Percentiles rank a stretch among this genome's conserved stretches.
These are phyloP conservation scores for Tricholoma matsutake DNA, from an alignment of 768 basidiomycete species.

Conservation along the genomic window DNA sequence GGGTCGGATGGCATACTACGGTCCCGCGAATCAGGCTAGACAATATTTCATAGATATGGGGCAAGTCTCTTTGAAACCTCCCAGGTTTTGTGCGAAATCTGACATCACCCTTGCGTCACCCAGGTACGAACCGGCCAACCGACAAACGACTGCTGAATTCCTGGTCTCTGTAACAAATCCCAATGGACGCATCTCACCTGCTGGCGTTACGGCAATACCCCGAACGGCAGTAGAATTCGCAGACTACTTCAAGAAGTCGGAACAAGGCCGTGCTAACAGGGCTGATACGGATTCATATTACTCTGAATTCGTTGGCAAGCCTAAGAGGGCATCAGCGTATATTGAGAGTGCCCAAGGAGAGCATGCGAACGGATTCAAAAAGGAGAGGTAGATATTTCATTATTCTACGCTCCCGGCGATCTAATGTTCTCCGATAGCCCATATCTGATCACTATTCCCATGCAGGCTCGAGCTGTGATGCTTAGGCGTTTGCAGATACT, in stretches of 20 bases:
- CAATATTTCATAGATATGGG: conserved; percentile 70
- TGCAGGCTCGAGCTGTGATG: conserved; percentile 46
- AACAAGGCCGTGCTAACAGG: conserved; percentile 38
- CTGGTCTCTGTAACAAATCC: conserved; percentile 62
- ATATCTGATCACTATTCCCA: conserved; percentile 41
- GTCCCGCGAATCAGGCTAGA: conserved; percentile 59
- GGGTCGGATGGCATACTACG: conserved; percentile 73
- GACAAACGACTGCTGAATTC: conserved; percentile 67
- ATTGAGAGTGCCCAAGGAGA: conserved; percentile 47
- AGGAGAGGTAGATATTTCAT: conserved; percentile 25
- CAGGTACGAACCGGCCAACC: conserved; percentile 55
- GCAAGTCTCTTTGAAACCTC: conserved; percentile 13
- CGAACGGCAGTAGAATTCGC: conserved; percentile 59
- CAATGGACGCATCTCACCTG: conserved; percentile 48
- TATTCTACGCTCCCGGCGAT: neutral
- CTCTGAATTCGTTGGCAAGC: conserved; percentile 40
- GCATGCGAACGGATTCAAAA: conserved; percentile 43
- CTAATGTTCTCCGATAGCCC: conserved; percentile 30
- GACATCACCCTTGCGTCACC: neutral
- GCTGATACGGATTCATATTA: conserved; percentile 46
- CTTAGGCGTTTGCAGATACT: conserved; percentile 42
- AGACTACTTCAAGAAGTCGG: conserved; percentile 40
- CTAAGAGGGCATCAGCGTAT: conserved; percentile 41
- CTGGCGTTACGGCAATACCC: conserved; percentile 42
- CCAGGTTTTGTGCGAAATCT: neutral